phyloP scores from a whole-genome alignment of 306 rosid species.

The Acacia confusa region DNA sequence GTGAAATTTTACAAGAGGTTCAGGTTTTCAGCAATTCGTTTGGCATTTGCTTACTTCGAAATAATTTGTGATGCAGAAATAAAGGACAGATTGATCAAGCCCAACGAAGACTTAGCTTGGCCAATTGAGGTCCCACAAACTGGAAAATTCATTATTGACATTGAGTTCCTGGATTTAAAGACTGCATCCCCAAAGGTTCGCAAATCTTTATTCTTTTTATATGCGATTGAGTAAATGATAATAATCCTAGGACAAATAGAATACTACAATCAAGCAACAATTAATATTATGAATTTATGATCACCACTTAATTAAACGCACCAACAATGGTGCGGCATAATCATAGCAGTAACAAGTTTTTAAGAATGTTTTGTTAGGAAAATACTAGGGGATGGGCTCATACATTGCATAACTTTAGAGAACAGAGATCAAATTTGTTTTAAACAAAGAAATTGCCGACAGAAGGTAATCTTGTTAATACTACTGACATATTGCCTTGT shows the following conservation, averaged over 20 bases:
- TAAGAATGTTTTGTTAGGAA: not conserved
- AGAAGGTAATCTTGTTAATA: not conserved
- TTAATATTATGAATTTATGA: not conserved
- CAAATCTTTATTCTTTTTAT: not conserved
- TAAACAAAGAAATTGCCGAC: not conserved
- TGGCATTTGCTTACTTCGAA: not conserved
- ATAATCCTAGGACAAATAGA: not conserved
- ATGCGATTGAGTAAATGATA: not conserved
- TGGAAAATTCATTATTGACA: constrained; percentile 67
- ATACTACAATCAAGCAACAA: not conserved
- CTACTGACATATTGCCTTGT: not conserved
- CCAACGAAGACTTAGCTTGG: constrained; percentile 69
- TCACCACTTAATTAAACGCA: not conserved
- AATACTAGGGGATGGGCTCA: not conserved
- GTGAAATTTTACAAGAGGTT: not conserved
- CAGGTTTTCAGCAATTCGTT: not conserved
- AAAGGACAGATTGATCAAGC: constrained; percentile 55
- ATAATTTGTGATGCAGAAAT: constrained; percentile 42
- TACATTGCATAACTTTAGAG: too few species aligned
- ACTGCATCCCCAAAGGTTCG: constrained; percentile 46
- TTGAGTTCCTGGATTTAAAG: constrained; percentile 75
- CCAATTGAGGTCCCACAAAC: constrained; percentile 61
- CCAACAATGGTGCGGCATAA: not conserved
- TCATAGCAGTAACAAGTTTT: not conserved
- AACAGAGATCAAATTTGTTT: too few species aligned